Base-by-base conservation (phyloP, 306 rosid genomes). In the Prinsepia uniflora region DNA sequence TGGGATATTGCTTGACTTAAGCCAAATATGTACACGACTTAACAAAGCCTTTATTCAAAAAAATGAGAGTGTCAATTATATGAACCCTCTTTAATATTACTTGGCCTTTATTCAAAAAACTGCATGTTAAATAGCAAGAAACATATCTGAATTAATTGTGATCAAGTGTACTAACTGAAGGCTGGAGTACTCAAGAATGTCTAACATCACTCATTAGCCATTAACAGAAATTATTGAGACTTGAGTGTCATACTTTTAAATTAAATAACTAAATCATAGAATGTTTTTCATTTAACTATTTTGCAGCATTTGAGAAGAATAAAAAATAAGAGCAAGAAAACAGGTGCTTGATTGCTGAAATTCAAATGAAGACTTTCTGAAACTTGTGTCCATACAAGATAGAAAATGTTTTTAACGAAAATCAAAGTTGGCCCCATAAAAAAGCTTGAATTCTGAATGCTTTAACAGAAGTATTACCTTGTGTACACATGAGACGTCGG, bases 401-500 rank as follows among this genome's bases (percentile, higher is more conserved):
- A 5, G 1, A 19, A 39, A 56, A 65, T 34, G 44, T 39, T 19
- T 63, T 45, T 4, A 52, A 54, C 22, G 2, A 40, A 41, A 3
- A 52, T 15, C 30, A 40, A 72, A 41, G 7, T 22, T 41, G n/a
- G 41, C 52, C 50, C 8, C 7, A 40, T 11, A 45, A n/a, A 8
- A n/a, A 45, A 46, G 18, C 42, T 65, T 15, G 5, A 19, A 7
- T 30, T 34, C 30, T 48, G 6, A 10, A 67, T 22, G 62, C 61
- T 50, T 43, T 49, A 24, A 74, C 40, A 56, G 15, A 34, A 67
- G 63, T 71, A 70, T 70, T 85, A 94, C 98, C 94, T 94, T 56
- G 96, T 87, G 75, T 87, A 94, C 74, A 94, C 96, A 78, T 94
- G 96, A 9, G 97, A 85, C 17, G 88, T 80, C 53, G 98, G 97